Evolutionary conservation across 106 monocot genomes (phyloP), one percentile per base, ranked within the genome.

Genomic region (Gastrodia elata): DNA sequence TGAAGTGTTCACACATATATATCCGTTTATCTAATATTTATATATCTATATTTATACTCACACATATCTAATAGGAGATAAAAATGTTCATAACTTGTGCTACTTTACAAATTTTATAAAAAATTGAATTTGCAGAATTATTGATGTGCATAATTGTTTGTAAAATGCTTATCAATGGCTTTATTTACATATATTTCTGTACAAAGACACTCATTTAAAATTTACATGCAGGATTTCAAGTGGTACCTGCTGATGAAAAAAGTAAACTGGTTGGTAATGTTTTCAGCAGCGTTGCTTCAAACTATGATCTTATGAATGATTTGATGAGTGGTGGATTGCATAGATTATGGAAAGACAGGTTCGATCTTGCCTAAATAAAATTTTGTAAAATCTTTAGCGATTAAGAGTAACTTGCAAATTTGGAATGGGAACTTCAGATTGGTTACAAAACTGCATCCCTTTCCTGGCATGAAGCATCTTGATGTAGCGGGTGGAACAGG

Each of bases 401-500:
- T 40, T 40, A 26, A 39, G 40, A 18, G 22, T 69, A 37, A 36
- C 4, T 38, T 27, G 24, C 40, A 40, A 40, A 39, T 40, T 39
- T 69, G 38, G 13, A 69, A 39, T 25, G 24, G 24, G 13, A 1
- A 40, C 64, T 74, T 34, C 77, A 93, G 88, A 75, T 80, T 97
- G 76, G 86, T 97, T 68, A 80, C 86, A n/a, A 93, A 93, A 74
- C 80, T 97, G 27, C 74, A 83, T 80, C 90, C 97, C 52, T 97
- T 97, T 81, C 84, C 84, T 35, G 97, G 97, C 65, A 97, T 97
- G 93, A 97, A 97, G 82, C 97, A 93, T 85, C 92, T 97, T 41
- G 92, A 97, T 87, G 97, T 97, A 16, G 97, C 97, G 71, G 97
- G 97, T 40, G 93, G 92, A 38, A 91, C 97, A 82, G 95, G 95